Evolutionary conservation across 495 filamentous ascomycete genomes (phyloP).

Genomic region (Penicillium canariense): DNA sequence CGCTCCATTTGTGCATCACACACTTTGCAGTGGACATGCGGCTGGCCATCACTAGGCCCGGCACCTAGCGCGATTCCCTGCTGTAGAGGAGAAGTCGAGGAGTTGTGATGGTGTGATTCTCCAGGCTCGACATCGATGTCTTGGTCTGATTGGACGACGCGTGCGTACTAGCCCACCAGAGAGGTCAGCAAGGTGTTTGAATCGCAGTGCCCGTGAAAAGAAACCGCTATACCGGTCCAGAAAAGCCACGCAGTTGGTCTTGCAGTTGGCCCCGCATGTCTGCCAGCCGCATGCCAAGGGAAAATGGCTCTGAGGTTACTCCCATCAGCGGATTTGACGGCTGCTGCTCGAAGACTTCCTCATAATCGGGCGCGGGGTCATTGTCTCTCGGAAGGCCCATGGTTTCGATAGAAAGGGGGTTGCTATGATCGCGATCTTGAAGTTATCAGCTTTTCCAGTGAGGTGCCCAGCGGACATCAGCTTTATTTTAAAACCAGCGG

Average conservation of each 20-base stretch:
- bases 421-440: not conserved
- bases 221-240: too few relatives aligned
- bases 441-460: too few relatives aligned
- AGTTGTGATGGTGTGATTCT: not conserved
- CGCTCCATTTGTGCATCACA: constrained; percentile 16
- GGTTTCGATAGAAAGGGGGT: not conserved
- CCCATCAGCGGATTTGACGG: not conserved
- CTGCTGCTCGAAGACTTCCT: not conserved
- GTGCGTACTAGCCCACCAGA: not conserved
- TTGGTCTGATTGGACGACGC: not conserved
- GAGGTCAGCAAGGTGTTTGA: too few relatives aligned
- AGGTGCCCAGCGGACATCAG: not conserved
- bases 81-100: too few relatives aligned
- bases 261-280: too few relatives aligned
- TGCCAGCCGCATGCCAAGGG: too few relatives aligned
- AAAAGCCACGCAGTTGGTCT: too few relatives aligned
- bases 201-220: too few relatives aligned
- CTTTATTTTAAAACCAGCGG: not conserved
- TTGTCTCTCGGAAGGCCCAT: not conserved
- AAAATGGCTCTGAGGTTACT: too few relatives aligned
- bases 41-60: not conserved
- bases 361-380: not conserved
- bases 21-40: constrained; percentile 16
- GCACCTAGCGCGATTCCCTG: not conserved
- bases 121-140: not conserved